Evolutionary conservation across 2,329 filamentous ascomycete species (phyloP).

Genomic region (Cercospora berteroae): DNA sequence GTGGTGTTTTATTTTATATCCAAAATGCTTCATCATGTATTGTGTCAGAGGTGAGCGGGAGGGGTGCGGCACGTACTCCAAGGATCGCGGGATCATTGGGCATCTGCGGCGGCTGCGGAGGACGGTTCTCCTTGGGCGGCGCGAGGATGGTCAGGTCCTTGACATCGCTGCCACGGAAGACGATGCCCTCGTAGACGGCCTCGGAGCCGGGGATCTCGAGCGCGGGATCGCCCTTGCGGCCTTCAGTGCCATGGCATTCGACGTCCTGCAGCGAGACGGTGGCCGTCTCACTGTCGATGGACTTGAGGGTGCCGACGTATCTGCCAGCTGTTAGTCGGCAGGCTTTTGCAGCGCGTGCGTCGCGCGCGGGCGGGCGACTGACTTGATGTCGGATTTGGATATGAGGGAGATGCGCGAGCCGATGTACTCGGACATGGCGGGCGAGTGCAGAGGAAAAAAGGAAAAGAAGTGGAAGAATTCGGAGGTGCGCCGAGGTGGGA

Average conservation of each 20-base stretch:
- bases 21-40: conserved; percentile 89
- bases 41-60: conserved; percentile 25
- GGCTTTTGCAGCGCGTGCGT: not conserved
- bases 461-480: not conserved
- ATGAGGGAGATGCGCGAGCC: conserved; percentile 92
- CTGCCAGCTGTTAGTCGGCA: conserved; percentile 47
- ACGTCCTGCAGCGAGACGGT: conserved; percentile 98
- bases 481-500: conserved; percentile 13
- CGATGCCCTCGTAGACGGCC: conserved; percentile 95
- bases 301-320: conserved; percentile 92
- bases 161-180: conserved; percentile 96
- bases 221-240: conserved; percentile 71
- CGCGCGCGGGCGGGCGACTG: conserved; percentile 31
- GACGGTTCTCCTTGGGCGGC: conserved; percentile 63
- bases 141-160: conserved; percentile 96
- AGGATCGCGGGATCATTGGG: conserved; percentile 96
- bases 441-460: conserved; percentile 7
- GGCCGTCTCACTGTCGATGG: conserved; percentile 96
- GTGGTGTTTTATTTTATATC: conserved; percentile 89
- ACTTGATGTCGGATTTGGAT: conserved; percentile 97
- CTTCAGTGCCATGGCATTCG: conserved; percentile 89
- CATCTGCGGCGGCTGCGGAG: conserved; percentile 59
- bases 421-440: conserved; percentile 60
- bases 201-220: conserved; percentile 83
- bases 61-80: conserved; percentile 68